Evolutionary conservation across 345 rosid genomes (phyloP).

Genomic region (Salix exigua): DNA sequence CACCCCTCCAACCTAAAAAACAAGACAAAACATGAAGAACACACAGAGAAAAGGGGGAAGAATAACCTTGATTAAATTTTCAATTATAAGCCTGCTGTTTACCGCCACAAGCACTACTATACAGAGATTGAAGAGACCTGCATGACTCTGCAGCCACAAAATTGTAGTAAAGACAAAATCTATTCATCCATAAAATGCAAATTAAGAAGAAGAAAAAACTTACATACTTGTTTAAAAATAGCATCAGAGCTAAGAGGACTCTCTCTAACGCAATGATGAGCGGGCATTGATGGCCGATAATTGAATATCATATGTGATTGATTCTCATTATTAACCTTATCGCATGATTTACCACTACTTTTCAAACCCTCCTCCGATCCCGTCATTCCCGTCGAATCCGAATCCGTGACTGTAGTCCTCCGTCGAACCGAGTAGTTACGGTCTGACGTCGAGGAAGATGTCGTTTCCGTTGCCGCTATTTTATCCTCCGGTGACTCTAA

Average conservation of each 20-base stretch:
- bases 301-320: slow-evolving; percentile 36
- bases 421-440: too few relatives aligned
- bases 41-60: background rate
- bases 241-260: slow-evolving; percentile 90
- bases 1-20: too few relatives aligned
- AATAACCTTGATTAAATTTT: slow-evolving; percentile 86
- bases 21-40: too few relatives aligned
- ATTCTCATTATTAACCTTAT: slow-evolving; percentile 21
- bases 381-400: too few relatives aligned
- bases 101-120: slow-evolving; percentile 97
- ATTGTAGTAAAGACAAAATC: background rate
- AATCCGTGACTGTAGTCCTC: too few relatives aligned
- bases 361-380: too few relatives aligned
- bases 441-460: too few relatives aligned
- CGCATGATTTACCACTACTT: background rate
- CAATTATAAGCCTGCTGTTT: slow-evolving; percentile 95
- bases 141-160: slow-evolving; percentile 69
- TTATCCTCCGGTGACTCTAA: too few relatives aligned
- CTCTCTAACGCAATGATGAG: slow-evolving; percentile 64
- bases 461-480: too few relatives aligned
- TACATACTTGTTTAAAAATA: slow-evolving; percentile 73
- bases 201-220: background rate
- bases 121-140: slow-evolving; percentile 94
- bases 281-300: slow-evolving; percentile 75
- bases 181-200: background rate